phyloP scores from a whole-genome alignment of 2,329 filamentous ascomycete species.

The Aspergillus sp. region DNA sequence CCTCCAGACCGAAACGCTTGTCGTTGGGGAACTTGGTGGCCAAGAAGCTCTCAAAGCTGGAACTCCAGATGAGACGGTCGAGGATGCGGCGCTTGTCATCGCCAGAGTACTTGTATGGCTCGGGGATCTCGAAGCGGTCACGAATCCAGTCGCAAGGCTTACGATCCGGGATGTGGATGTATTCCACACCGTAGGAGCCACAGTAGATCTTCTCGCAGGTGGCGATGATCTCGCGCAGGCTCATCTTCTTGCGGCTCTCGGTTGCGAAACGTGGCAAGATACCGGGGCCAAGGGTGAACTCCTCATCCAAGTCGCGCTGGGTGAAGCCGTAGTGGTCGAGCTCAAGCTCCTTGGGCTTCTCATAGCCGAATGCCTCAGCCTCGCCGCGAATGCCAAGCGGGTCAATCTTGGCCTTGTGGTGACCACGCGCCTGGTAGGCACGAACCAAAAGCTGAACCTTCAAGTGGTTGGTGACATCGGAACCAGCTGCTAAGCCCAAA shows the following conservation, averaged over 20 bases:
- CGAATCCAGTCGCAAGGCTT: slow-evolving; percentile 98
- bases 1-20: slow-evolving; percentile 97
- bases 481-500: slow-evolving; percentile 61
- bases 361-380: slow-evolving; percentile 75
- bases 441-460: slow-evolving; percentile 97
- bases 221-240: slow-evolving; percentile 84
- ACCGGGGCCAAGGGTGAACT: slow-evolving; percentile 88
- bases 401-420: slow-evolving; percentile 97
- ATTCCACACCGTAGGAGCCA: slow-evolving; percentile 95
- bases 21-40: slow-evolving; percentile 99
- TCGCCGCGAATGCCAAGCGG: slow-evolving; percentile 89
- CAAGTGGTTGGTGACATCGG: slow-evolving; percentile 89
- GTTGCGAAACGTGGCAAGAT: slow-evolving; percentile 92
- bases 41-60: slow-evolving; percentile 92
- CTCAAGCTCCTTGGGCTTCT: slow-evolving; percentile 85
- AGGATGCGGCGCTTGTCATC: slow-evolving; percentile 98
- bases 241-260: slow-evolving; percentile 90
- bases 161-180: slow-evolving; percentile 97
- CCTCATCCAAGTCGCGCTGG: slow-evolving; percentile 86
- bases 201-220: slow-evolving; percentile 96
- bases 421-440: slow-evolving; percentile 94
- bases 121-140: slow-evolving; percentile 87
- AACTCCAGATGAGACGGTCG: slow-evolving; percentile 97
- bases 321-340: slow-evolving; percentile 93
- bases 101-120: slow-evolving; percentile 93